Base-by-base conservation (phyloP, 2,329 filamentous ascomycete genomes). In the Diaporthe ilicicola region DNA sequence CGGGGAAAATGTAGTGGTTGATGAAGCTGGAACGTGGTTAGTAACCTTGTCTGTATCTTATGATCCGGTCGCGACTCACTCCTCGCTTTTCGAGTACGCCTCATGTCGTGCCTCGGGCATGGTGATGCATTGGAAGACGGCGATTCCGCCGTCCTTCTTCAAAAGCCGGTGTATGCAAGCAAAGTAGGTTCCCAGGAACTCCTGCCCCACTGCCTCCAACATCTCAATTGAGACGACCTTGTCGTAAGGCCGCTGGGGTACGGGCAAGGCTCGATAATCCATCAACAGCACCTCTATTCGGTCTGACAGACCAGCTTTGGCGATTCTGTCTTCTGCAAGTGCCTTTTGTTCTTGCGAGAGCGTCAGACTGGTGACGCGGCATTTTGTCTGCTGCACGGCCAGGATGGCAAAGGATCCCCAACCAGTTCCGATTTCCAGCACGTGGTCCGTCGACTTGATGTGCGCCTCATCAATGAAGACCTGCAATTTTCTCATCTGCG, bases 221-320 rank as follows among this genome's bases (percentile, higher is more conserved):
- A 94, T 94, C 77, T 94, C 92, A 70, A 94, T 93, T 4, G 90
- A 93, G 9, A 94, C 85, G 8, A 94, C 84, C 78, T 93, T 93
- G 79, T 94, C 92, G 74, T 89, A 94, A 0, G 83, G 82, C 1
- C 80, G 82, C 54, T 83, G 82, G 0, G 89, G 87, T 0, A 85
- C 77, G 1, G 88, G 84, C 4, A 93, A 80, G 32, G 85, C 86
- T 62, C 92, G 87, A 77, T 94, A 94, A 77, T 94, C 92, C 81
- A 87, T 88, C 0, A 93, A 83, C 59, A 89, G 79, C 1, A 94
- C 89, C n/a, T 88, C 84, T 73, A 94, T 91, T 15, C 84, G 84
- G 72, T 90, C 84, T 4, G 84, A 80, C 67, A 91, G 84, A 0
- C 91, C 91, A 0, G 89, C 91, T 12, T 82, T 84, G 1, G 81